phyloP scores from a whole-genome alignment of 371 early-diverging fungal genomes.

The Fennellomyces sp. region DNA sequence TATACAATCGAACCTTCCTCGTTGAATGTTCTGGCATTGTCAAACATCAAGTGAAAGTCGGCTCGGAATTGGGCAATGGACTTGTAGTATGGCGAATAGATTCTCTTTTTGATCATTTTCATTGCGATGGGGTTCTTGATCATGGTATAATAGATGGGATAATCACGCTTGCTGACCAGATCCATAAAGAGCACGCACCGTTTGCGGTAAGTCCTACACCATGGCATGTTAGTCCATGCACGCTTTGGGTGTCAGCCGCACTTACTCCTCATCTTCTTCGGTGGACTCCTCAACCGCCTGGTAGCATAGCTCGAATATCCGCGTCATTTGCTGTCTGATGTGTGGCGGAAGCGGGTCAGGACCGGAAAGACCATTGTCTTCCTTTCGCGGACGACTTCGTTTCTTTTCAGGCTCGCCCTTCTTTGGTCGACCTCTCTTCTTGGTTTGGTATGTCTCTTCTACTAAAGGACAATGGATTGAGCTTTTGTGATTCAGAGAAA shows the following conservation, averaged over 20 bases:
- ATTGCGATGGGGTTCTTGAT: conserved; percentile 80
- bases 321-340: conserved; percentile 55
- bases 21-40: conserved; percentile 80
- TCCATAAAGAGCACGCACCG: conserved; percentile 68
- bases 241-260: not conserved
- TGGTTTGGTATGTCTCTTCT: conserved; percentile 2
- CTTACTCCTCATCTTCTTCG: conserved; percentile 49
- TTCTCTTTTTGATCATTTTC: conserved; percentile 59
- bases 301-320: conserved; percentile 50
- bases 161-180: conserved; percentile 67
- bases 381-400: conserved; percentile 23
- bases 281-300: conserved; percentile 56
- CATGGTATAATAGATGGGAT: conserved; percentile 81
- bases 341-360: conserved; percentile 16
- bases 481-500: no score
- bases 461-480: no score
- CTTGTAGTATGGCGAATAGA: conserved; percentile 48
- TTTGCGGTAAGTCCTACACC: conserved; percentile 35
- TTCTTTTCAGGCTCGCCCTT: conserved; percentile 12
- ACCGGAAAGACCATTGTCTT: conserved; percentile 19
- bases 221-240: not conserved
- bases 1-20: conserved; percentile 81
- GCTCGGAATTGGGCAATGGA: conserved; percentile 43
- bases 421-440: conserved; percentile 19
- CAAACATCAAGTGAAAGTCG: conserved; percentile 73